Base-by-base conservation (phyloP, 2,329 filamentous ascomycete genomes). In the Epicoccum sorghinum region DNA sequence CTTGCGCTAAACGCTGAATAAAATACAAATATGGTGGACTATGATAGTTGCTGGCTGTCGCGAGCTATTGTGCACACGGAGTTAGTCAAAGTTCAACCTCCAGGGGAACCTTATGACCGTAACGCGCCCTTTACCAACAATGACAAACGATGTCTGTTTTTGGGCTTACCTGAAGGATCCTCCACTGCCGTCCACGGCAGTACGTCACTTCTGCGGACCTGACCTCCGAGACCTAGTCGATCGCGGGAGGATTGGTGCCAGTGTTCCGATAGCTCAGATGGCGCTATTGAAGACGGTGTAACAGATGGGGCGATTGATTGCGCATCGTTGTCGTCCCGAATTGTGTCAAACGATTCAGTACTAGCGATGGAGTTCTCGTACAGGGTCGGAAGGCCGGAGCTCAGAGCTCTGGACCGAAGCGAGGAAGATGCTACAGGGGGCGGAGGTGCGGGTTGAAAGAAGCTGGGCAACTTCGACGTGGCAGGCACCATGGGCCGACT, bases 241-340 rank as follows among this genome's bases (percentile, higher is more conserved):
- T 76, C 73, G 23, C 67, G 68, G 23, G 73, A 62, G 48, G 68
- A 69, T 35, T 66, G 66, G 45, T 68, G 69, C 70, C 71, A 75
- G 54, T 71, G 71, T 23, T 65, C 65, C 22, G 71, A 73, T 44
- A 75, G 65, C 22, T 65, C 71, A 12, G 72, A 75, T 9, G 68
- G 71, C 7, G 71, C 68, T 41, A 71, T 61, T 18, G 70, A 72
- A 39, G 51, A 70, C 29, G 53, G 68, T 18, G 52, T 55, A 10
- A 55, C 68, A 38, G 52, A 68, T 14, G 59, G 51, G 2, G 69
- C 63, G 24, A 70, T 68, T 0, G 69, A 73, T 25, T 54, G 43
- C 32, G 63, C 44, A 50, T 69, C 64, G 18, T 52, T 24, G 4
- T 62, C 38, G 36, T 62, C 60, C 8, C 51, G 42, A 8, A 60